A percentile compares a stretch with the other conserved stretches of the same genome.
Conservation (phyloP, 148 eudicot species). For the Nepenthes mirabilis region DNA sequence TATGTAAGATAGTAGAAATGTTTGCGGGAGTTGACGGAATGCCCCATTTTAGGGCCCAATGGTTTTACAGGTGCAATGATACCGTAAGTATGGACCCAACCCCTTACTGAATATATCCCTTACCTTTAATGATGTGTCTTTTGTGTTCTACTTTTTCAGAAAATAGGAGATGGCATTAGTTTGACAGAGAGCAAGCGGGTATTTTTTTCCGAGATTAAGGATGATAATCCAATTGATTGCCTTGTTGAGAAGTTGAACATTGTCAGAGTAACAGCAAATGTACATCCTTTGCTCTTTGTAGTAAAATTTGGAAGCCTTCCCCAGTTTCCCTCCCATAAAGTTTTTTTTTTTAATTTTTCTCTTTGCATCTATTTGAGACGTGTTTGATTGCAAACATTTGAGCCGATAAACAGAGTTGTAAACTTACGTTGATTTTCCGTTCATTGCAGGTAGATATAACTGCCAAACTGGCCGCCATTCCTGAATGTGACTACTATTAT, state of each 20-base stretch:
- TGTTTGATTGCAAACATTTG: background rate
- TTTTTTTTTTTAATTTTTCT: background rate
- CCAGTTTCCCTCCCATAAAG: too few relatives aligned
- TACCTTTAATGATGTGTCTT: background rate
- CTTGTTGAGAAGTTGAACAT: slow-evolving; percentile 44
- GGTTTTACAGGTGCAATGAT: slow-evolving; percentile 67
- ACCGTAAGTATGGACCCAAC: slow-evolving; percentile 36
- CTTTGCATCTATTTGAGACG: background rate
- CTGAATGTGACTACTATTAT: slow-evolving; percentile 50
- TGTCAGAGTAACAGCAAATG: slow-evolving; percentile 27
- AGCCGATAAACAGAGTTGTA: background rate
- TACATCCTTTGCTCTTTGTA: slow-evolving; percentile 10
- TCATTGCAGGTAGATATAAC: slow-evolving; percentile 30
- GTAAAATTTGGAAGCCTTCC: background rate
- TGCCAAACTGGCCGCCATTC: slow-evolving; percentile 14
- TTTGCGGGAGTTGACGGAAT: slow-evolving; percentile 51
- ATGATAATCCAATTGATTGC: slow-evolving; percentile 69
- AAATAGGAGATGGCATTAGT: slow-evolving; percentile 22
- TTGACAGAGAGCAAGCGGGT: slow-evolving; percentile 40
- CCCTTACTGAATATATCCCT: background rate
- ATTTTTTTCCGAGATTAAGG: slow-evolving; percentile 49
- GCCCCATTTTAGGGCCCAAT: slow-evolving; percentile 48
- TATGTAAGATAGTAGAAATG: slow-evolving; percentile 54
- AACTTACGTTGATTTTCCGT: background rate
- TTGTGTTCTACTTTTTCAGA: slow-evolving; percentile 17